These are phyloP conservation scores for Populus nigra DNA, from an alignment of 345 rosid species.

Conservation along the genomic window DNA sequence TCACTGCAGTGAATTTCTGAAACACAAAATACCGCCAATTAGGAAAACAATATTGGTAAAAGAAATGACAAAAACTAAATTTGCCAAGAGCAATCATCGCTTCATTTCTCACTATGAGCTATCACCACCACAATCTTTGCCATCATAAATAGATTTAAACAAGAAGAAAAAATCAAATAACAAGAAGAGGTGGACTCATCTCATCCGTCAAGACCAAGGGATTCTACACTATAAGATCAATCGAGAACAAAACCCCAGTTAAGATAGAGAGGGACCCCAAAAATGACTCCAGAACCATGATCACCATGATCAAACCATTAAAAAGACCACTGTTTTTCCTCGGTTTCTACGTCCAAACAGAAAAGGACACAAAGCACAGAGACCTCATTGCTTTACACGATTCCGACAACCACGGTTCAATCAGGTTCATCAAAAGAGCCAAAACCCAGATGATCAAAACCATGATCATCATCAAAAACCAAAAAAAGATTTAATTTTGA, in stretches of 20 bases:
- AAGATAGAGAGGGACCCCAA: background rate
- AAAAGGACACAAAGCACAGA: background rate
- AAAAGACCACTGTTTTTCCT: slow-evolving; percentile 13
- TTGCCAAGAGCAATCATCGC: background rate
- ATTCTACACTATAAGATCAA: slow-evolving; percentile 7
- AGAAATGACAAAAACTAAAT: background rate
- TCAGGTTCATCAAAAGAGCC: slow-evolving; percentile 1
- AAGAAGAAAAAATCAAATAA: background rate
- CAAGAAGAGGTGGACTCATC: background rate
- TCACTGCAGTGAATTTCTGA: slow-evolving; percentile 18
- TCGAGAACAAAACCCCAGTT: slow-evolving; percentile 9
- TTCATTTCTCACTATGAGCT: background rate
- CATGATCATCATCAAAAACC: slow-evolving; percentile 18
- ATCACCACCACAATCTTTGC: background rate
- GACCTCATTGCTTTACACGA: slow-evolving; percentile 10
- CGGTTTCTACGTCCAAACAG: slow-evolving; percentile 16
- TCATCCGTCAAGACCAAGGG: slow-evolving; percentile 1
- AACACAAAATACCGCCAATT: background rate
- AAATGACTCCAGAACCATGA: slow-evolving; percentile 6
- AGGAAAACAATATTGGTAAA: background rate
- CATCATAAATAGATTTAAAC: background rate
- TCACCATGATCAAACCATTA: slow-evolving; percentile 16
- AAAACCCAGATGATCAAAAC: slow-evolving; percentile 20
- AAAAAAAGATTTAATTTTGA: slow-evolving; percentile 22
- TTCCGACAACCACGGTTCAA: slow-evolving; percentile 16